Evolutionary conservation across 305 asterid genomes (phyloP).

Genomic region (Solanum hybrid): DNA sequence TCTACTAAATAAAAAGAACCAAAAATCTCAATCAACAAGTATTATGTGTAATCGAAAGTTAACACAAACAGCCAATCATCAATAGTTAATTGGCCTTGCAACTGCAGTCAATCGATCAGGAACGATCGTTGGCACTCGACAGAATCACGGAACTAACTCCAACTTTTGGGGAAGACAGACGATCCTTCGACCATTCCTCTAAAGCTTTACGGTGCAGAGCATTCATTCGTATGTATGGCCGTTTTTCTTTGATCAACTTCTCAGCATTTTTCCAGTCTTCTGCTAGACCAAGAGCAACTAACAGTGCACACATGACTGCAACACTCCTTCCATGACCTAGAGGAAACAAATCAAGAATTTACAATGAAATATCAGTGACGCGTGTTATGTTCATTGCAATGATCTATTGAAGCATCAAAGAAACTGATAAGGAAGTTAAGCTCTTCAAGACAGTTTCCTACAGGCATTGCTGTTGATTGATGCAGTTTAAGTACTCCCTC

Average conservation of each 20-base stretch:
- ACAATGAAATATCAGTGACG: not conserved
- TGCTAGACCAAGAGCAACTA: constrained; percentile 81
- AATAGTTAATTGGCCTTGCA: not conserved
- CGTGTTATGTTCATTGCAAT: not conserved
- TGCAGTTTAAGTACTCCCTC: not conserved
- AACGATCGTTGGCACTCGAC: constrained; percentile 8
- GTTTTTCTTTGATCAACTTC: constrained; percentile 51
- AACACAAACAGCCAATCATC: not conserved
- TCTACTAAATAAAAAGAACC: not conserved
- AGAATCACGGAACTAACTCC: constrained; percentile 17
- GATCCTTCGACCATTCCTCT: constrained; percentile 82
- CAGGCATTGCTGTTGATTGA: not conserved
- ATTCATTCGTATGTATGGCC: constrained; percentile 71
- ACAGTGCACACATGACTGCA: constrained; percentile 80
- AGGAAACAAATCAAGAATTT: not conserved
- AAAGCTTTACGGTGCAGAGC: constrained; percentile 67
- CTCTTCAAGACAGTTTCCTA: not conserved
- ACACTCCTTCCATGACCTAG: constrained; percentile 95
- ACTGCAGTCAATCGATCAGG: not conserved
- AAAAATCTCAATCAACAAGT: not conserved
- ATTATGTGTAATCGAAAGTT: not conserved
- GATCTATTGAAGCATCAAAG: not conserved
- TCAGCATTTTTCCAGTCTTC: constrained; percentile 91
- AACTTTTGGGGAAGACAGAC: constrained; percentile 36
- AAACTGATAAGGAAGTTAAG: not conserved